Evolutionary conservation across 495 filamentous ascomycete genomes (phyloP).

Genomic region (Podospora fimiseda): DNA sequence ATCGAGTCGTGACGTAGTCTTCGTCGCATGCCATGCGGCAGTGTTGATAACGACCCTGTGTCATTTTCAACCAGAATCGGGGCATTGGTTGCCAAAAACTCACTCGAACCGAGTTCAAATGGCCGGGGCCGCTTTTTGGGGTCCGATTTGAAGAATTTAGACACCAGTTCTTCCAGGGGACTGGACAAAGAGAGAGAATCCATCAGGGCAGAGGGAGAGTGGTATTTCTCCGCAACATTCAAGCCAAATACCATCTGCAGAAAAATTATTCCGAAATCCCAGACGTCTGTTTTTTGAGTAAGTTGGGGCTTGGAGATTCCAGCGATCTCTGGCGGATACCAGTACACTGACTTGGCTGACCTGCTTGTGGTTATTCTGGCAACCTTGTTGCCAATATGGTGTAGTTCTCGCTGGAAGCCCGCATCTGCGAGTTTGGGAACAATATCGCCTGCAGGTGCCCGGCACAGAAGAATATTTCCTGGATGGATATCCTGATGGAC

Average conservation of each 20-base stretch:
- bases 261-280: constrained; percentile 85
- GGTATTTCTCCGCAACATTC: constrained; percentile 66
- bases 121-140: constrained; percentile 79
- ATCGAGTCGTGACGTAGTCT: constrained; percentile 47
- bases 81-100: constrained; percentile 67
- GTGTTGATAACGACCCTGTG: constrained; percentile 33
- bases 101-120: constrained; percentile 82
- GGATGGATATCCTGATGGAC: constrained; percentile 74
- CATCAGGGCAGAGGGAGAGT: constrained; percentile 65
- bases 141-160: constrained; percentile 75
- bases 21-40: constrained; percentile 32
- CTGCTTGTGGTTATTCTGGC: constrained; percentile 40
- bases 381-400: constrained; percentile 48
- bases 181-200: constrained; percentile 57
- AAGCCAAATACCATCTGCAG: constrained; percentile 92
- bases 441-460: constrained; percentile 50
- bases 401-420: constrained; percentile 58
- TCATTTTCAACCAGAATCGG: constrained; percentile 44
- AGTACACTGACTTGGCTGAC: constrained; percentile 67
- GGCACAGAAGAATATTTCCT: constrained; percentile 65
- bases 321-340: constrained; percentile 75
- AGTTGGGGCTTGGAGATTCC: constrained; percentile 50
- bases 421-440: constrained; percentile 63
- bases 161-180: constrained; percentile 69
- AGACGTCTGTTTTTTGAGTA: constrained; percentile 83